These are phyloP conservation scores for Sporothrix pseudoabietina DNA, from an alignment of 2,329 filamentous ascomycete genomes.

Conservation along the genomic window DNA sequence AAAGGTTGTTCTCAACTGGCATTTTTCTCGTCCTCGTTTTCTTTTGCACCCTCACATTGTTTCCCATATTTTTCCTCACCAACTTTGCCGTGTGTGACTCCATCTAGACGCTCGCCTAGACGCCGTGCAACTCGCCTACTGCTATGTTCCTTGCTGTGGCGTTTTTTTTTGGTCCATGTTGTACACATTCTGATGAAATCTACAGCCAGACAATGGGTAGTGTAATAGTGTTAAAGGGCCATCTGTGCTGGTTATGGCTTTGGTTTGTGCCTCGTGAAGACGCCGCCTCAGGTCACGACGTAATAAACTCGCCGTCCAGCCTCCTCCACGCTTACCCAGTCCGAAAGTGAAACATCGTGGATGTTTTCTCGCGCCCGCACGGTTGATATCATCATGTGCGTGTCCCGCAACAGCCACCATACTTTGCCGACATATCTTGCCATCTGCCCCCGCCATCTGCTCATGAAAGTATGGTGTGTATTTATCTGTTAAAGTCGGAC, in stretches of 20 bases:
- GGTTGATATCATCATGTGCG: not conserved
- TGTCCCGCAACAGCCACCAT: not conserved
- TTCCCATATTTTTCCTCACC: not conserved
- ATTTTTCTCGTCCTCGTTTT: not conserved
- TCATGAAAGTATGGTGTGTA: not conserved
- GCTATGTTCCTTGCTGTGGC: not conserved
- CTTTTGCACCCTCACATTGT: not conserved
- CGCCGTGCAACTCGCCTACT: constrained; percentile 12
- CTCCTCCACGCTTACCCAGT: not conserved
- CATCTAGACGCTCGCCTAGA: constrained; percentile 1
- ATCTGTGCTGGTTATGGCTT: not conserved
- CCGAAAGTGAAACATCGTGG: not conserved
- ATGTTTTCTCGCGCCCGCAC: not conserved
- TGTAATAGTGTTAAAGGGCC: too few relatives aligned
- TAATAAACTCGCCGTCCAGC: not conserved
- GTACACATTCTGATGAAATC: not conserved
- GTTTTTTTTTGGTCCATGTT: not conserved
- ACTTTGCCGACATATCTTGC: too few relatives aligned
- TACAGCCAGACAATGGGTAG: not conserved
- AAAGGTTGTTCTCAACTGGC: not conserved
- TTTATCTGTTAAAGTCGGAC: not conserved
- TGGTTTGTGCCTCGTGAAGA: not conserved
- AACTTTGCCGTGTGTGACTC: not conserved
- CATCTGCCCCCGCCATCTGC: not conserved
- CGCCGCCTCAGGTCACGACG: not conserved